Base-by-base conservation (phyloP, 2,329 filamentous ascomycete genomes). In the Cytospora leucostoma region DNA sequence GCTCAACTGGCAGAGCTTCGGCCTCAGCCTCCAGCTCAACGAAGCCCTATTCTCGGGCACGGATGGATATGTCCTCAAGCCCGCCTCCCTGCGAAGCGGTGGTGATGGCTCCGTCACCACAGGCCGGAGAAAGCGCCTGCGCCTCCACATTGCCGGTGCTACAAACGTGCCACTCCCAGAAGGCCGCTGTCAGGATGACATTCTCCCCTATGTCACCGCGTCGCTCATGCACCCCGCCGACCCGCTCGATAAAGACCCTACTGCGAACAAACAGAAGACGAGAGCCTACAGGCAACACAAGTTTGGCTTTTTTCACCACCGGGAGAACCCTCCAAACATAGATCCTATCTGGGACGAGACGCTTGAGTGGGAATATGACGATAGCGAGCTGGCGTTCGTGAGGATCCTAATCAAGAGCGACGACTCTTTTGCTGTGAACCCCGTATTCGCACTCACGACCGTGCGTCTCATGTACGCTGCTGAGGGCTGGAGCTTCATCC, bases 1-100 rank as follows among this genome's bases (percentile, higher is more conserved):
- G 3, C 78, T 90, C 59, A 90, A 90, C 74, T 88, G 87, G 84
- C 88, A 90, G 70, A 88, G 82, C 0, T 90, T 89, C 67, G 86
- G 85, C 38, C 82, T 82, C 7, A 81, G 81, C 69, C 87, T 88
- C 76, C 88, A 90, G 72, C 77, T 90, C 67, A 90, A 90, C 70
- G 86, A 89, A 69, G 88, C 87, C 0, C 77, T 90, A 0, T 90
- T 90, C 72, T 80, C 78, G 54, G 86, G 86, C 13, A 85, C 86
- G 0, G 84, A 85, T 34, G 88, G 88, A 8, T 90, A 84, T 69
- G 82, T 90, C 1, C 76, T 90, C 27, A 90, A 90, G 71, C 88
- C 88, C 0, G 79, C 80, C 0, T 78, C 82, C 1, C 77, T 90
- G 0, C 84, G 87, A 3, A 72, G 76, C 0, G 85, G 83, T 6